Evolutionary conservation across 768 basidiomycete genomes (phyloP).

Genomic region (Cantharellus cinnabarinus): DNA sequence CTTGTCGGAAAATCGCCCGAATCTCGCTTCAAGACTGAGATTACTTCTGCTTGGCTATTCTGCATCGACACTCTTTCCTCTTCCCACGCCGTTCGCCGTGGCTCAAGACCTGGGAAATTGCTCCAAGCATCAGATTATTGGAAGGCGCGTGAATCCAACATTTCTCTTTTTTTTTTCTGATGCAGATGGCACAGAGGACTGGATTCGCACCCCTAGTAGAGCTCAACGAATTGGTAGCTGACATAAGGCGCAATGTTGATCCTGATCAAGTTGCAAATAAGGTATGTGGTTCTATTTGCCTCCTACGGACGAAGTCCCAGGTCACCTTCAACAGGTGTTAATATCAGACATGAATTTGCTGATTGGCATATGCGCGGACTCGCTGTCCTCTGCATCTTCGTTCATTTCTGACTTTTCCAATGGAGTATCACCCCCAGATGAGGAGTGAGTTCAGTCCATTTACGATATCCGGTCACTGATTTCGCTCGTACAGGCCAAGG

Average conservation of each 20-base stretch:
- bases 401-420: constrained; percentile 33
- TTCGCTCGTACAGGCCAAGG: background rate
- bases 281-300: background rate
- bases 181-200: background rate
- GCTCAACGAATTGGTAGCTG: background rate
- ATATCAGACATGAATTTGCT: constrained; percentile 33
- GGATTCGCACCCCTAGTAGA: constrained; percentile 1
- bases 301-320: background rate
- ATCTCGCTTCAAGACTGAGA: constrained; percentile 28
- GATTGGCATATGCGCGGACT: constrained; percentile 63
- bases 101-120: too few species aligned
- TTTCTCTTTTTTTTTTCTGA: constrained; percentile 1
- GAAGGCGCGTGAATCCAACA: constrained; percentile 4
- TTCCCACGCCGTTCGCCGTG: background rate
- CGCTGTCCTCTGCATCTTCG: constrained; percentile 34
- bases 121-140: background rate
- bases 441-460: background rate
- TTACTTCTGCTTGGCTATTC: constrained; percentile 31
- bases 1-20: constrained; percentile 46
- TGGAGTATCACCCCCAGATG: constrained; percentile 14
- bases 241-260: background rate
- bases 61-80: constrained; percentile 26
- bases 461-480: background rate
- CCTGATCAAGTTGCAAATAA: background rate
- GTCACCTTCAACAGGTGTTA: constrained; percentile 19